Evolutionary conservation across 2,329 filamentous ascomycete genomes (phyloP), one percentile per base, ranked within the genome.

Genomic region (Beauveria bassiana): DNA sequence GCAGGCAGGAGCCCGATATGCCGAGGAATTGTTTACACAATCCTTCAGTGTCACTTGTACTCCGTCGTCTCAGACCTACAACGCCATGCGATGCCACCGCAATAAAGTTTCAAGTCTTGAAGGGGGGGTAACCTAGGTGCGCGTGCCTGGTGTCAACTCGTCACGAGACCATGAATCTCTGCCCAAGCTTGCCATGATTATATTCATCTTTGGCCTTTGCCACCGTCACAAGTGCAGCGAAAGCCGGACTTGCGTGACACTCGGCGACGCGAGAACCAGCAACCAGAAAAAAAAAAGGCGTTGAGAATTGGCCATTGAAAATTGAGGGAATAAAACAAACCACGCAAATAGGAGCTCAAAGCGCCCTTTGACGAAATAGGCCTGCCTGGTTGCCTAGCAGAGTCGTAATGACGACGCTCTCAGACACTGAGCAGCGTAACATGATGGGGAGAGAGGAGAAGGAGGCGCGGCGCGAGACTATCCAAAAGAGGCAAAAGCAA

Each of bases 401-500:
- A 38, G 34, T 38, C 34, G 34, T 38, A 38, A 38, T 38, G 38
- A 45, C 38, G 26, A 24, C 26, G 20, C 22, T 10, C 22, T 6
- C 22, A 28, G 47, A 28, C 7, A 28, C 7, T 31, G 49, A 31
- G 34, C 12, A 38, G 12, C 34, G 34, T 38, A 38, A 38, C 34
- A 45, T 46, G 40, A 24, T 28, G 20, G 34, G 9, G 16, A 9
- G 10, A 18, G 46, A 9, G 26, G 16, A 10, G 24, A 8, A 22
- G 9, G 16, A 24, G 46, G 56, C 9, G 55, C 18, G 43, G 28
- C 42, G 45, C 45, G 18, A 31, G 22, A 47, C 57, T 59, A 59
- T 59, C 57, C 57, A 8, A 52, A 59, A 52, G n/a, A 59, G 47
- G 57, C 34, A 59, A 59, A 59, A 28, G 47, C 34, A 5, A 51